A percentile compares a stretch with the other conserved stretches of the same genome.
Evolutionary conservation across 805 yeast genomes (phyloP).

Genomic region (Metschnikowia orientalis): DNA sequence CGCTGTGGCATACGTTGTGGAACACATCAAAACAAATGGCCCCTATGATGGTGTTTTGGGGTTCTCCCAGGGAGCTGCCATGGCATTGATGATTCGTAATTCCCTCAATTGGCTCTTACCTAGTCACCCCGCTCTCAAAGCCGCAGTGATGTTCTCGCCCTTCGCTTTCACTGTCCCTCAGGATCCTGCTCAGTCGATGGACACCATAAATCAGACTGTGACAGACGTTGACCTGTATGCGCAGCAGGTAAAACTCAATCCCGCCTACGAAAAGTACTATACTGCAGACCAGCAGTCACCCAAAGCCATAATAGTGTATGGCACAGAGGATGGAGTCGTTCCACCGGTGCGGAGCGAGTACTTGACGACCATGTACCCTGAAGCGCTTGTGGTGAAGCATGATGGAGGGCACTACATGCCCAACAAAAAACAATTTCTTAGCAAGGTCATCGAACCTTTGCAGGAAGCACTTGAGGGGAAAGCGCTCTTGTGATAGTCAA

Average conservation of each 20-base stretch:
- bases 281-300: conserved; percentile 19
- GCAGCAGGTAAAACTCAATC: conserved; percentile 18
- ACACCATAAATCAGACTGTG: conserved; percentile 18
- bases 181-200: conserved; percentile 13
- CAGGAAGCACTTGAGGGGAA: conserved; percentile 14
- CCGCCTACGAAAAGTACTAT: conserved; percentile 20
- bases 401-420: conserved; percentile 40
- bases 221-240: conserved; percentile 22
- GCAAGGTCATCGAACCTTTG: conserved; percentile 17
- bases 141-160: conserved; percentile 31
- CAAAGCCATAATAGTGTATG: conserved; percentile 26
- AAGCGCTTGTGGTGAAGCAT: conserved; percentile 18
- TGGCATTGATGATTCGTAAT: conserved; percentile 30
- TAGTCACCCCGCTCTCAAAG: conserved; percentile 22
- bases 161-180: conserved; percentile 32
- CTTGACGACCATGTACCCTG: conserved; percentile 20
- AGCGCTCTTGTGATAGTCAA: conserved; percentile 1
- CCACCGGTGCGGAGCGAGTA: conserved; percentile 28
- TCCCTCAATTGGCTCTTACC: conserved; percentile 21
- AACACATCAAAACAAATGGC: conserved; percentile 31
- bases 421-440: conserved; percentile 21
- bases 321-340: conserved; percentile 30
- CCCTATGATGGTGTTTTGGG: conserved; percentile 42
- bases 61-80: conserved; percentile 42
- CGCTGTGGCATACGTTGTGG: conserved; percentile 22